phyloP scores from a whole-genome alignment of 2,329 filamentous ascomycete species.

The Colletotrichum musicola region DNA sequence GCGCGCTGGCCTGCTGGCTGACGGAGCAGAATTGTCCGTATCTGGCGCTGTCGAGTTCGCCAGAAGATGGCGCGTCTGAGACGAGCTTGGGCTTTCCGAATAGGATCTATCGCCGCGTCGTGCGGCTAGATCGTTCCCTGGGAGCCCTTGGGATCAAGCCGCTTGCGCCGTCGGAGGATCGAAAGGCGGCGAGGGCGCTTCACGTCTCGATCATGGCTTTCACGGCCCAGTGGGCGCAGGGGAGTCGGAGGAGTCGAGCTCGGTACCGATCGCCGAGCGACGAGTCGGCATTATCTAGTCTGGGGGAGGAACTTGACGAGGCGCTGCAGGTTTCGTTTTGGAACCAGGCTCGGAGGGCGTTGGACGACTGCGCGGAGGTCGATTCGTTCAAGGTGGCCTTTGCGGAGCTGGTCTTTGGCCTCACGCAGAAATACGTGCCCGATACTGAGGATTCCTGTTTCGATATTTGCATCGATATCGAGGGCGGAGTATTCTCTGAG shows the following conservation, averaged over 20 bases:
- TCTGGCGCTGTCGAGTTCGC: not conserved
- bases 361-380: conserved; percentile 51
- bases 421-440: conserved; percentile 48
- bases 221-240: conserved; percentile 63
- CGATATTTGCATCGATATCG: not conserved
- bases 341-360: conserved; percentile 52
- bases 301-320: conserved; percentile 52
- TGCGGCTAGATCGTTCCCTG: conserved; percentile 60
- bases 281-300: conserved; percentile 10
- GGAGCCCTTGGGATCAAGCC: conserved; percentile 54
- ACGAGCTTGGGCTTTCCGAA: conserved; percentile 53
- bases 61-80: conserved; percentile 50
- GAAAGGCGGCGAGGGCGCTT: conserved; percentile 58
- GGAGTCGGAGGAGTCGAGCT: conserved; percentile 44
- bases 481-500: not conserved
- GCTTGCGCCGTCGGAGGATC: conserved; percentile 56
- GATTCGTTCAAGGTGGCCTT: conserved; percentile 54
- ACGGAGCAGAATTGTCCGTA: conserved; percentile 67
- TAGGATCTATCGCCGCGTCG: conserved; percentile 62
- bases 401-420: conserved; percentile 53
- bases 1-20: conserved; percentile 66
- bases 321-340: conserved; percentile 52
- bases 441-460: conserved; percentile 31
- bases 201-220: conserved; percentile 65
- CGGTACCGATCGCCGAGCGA: conserved; percentile 29